Evolutionary conservation across 371 early-diverging fungal genomes (phyloP).

Genomic region (Synchytrium microbalum): DNA sequence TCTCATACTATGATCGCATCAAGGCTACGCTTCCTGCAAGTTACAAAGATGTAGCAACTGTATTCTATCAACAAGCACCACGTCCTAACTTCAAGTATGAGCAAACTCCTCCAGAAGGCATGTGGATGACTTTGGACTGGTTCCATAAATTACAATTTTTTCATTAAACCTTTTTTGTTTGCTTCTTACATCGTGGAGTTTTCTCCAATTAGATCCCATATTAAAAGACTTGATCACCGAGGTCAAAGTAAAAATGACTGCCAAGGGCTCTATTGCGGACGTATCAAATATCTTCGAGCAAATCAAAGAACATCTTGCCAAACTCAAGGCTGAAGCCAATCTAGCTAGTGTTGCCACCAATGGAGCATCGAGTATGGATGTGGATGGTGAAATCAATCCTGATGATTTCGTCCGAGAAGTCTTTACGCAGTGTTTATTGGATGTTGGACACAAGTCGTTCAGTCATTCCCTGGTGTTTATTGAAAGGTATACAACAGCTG

Average conservation of each 20-base stretch:
- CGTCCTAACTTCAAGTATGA: constrained; percentile 60
- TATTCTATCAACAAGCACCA: constrained; percentile 62
- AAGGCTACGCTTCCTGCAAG: constrained; percentile 63
- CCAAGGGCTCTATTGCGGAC: background rate
- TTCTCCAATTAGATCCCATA: constrained; percentile 5
- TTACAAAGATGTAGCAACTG: constrained; percentile 36
- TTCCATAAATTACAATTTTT: too few species aligned
- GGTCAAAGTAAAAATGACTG: constrained; percentile 1
- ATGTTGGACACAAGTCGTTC: constrained; percentile 86
- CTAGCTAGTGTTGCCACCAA: constrained; percentile 7
- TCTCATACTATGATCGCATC: constrained; percentile 85
- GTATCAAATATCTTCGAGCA: background rate
- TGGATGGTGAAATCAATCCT: background rate
- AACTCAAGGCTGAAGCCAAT: background rate
- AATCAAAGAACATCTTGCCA: constrained; percentile 1
- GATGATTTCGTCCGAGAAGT: constrained; percentile 42
- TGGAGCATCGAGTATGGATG: background rate
- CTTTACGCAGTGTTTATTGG: constrained; percentile 70
- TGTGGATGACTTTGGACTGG: too few species aligned
- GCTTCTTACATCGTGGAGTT: too few species aligned
- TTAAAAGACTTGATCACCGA: constrained; percentile 7
- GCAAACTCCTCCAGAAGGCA: constrained; percentile 32
- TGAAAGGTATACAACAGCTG: constrained; percentile 55
- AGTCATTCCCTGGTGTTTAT: constrained; percentile 83
- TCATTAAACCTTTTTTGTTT: too few species aligned